Evolutionary conservation across 139 green algal genomes (phyloP).

Genomic region (Coelastrella sp.): DNA sequence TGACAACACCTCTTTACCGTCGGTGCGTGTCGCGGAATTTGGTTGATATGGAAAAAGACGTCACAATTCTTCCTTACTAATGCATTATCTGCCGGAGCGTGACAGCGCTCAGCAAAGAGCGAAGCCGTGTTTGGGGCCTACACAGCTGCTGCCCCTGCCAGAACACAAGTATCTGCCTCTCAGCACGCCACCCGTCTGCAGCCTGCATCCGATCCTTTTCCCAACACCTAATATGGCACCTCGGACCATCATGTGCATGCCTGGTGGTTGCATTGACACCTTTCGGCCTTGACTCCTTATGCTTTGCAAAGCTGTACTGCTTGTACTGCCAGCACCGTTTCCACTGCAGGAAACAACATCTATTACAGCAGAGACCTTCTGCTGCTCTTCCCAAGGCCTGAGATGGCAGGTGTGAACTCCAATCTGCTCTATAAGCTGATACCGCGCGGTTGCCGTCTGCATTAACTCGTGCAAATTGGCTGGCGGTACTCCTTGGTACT

Average conservation of each 20-base stretch:
- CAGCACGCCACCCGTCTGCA: no score
- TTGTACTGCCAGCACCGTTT: not conserved
- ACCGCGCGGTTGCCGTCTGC: not conserved
- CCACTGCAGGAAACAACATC: not conserved
- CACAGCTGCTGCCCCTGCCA: no score
- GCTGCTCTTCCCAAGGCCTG: not conserved
- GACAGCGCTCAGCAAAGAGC: no score
- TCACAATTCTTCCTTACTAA: no score
- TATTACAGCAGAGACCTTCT: not conserved
- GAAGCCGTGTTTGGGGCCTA: no score
- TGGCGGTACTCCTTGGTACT: conserved; percentile 49
- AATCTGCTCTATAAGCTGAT: not conserved
- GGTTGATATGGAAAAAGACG: no score
- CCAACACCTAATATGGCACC: no score
- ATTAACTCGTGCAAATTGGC: not conserved
- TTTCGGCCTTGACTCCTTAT: not conserved
- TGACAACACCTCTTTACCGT: no score
- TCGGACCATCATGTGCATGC: not conserved
- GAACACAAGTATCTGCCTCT: no score
- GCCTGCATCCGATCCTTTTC: no score
- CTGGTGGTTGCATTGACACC: not conserved
- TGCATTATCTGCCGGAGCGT: no score
- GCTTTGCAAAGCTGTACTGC: not conserved
- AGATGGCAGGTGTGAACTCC: not conserved
- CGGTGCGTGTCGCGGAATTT: no score